These are phyloP conservation scores for Colletotrichum filicis DNA, from an alignment of 2,329 filamentous ascomycete species.

Conservation along the genomic window DNA sequence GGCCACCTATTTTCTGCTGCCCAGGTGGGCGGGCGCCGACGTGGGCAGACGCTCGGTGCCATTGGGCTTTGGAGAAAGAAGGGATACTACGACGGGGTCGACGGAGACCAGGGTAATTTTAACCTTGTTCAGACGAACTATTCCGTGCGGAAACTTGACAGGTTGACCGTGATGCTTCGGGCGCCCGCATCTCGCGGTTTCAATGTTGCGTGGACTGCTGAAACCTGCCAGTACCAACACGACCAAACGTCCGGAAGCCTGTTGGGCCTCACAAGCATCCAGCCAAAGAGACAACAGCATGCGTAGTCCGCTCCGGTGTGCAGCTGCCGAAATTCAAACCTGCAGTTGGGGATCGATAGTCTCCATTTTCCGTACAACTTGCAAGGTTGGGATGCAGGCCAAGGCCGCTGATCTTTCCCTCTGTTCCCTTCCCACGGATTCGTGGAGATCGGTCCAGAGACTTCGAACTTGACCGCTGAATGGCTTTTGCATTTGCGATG, in stretches of 20 bases:
- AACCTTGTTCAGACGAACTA: constrained; percentile 21
- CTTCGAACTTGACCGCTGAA: background rate
- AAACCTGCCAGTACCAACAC: background rate
- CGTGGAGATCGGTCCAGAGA: background rate
- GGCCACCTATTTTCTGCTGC: background rate
- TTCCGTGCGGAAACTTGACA: too few species aligned
- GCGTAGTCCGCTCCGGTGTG: too few species aligned
- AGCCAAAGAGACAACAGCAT: too few species aligned
- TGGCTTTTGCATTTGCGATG: background rate
- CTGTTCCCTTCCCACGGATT: background rate
- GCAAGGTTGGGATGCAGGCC: background rate
- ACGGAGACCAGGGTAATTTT: background rate
- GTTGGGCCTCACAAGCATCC: background rate
- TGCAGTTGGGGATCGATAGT: background rate
- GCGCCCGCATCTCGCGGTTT: background rate
- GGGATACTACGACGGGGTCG: background rate
- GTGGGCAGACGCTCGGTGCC: constrained; percentile 2
- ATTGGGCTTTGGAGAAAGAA: background rate
- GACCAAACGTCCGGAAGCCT: background rate
- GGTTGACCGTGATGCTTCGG: background rate
- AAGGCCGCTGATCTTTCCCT: background rate
- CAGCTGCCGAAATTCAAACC: background rate
- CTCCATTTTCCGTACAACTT: background rate
- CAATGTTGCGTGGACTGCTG: background rate
- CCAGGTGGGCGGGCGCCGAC: background rate